phyloP scores from a whole-genome alignment of 2,329 filamentous ascomycete species.

The Dothistroma pini region DNA sequence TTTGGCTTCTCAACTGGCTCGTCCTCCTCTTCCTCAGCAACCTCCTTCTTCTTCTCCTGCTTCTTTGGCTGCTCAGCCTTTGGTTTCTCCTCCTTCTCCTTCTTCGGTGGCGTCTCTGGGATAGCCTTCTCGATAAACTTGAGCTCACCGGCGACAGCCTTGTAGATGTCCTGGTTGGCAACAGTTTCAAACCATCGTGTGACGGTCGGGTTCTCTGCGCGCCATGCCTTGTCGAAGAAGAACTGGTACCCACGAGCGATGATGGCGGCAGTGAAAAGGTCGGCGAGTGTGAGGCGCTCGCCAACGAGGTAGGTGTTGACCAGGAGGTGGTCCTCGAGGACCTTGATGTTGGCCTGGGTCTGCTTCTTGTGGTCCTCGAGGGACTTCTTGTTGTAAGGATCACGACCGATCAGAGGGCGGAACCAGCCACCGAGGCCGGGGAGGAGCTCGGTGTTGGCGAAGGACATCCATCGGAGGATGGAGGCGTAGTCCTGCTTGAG shows the following conservation, averaged over 20 bases:
- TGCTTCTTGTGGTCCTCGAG: constrained; percentile 75
- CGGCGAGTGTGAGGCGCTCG: constrained; percentile 95
- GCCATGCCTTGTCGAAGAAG: constrained; percentile 91
- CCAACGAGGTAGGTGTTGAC: constrained; percentile 96
- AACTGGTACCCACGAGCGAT: constrained; percentile 85
- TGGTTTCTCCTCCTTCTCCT: constrained; percentile 48
- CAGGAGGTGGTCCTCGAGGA: constrained; percentile 82
- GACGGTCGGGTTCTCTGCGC: constrained; percentile 75
- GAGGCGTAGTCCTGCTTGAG: constrained; percentile 99
- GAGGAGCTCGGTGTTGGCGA: constrained; percentile 85
- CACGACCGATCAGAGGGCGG: constrained; percentile 75
- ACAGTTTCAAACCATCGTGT: constrained; percentile 95
- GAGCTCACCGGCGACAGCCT: constrained; percentile 69
- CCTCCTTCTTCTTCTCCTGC: constrained; percentile 50
- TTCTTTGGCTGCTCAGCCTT: constrained; percentile 62
- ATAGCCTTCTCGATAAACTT: constrained; percentile 77
- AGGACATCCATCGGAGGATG: constrained; percentile 98
- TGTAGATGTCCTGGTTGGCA: constrained; percentile 88
- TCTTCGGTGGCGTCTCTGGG: constrained; percentile 72
- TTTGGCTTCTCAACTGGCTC: constrained; percentile 65
- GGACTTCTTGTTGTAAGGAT: constrained; percentile 96
- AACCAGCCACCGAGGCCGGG: constrained; percentile 73
- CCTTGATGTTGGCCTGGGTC: constrained; percentile 62
- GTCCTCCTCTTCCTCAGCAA: constrained; percentile 53
- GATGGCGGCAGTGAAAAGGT: constrained; percentile 78